These are phyloP conservation scores for Phylloporus sp. DNA, from an alignment of 768 basidiomycete species.

Conservation along the genomic window DNA sequence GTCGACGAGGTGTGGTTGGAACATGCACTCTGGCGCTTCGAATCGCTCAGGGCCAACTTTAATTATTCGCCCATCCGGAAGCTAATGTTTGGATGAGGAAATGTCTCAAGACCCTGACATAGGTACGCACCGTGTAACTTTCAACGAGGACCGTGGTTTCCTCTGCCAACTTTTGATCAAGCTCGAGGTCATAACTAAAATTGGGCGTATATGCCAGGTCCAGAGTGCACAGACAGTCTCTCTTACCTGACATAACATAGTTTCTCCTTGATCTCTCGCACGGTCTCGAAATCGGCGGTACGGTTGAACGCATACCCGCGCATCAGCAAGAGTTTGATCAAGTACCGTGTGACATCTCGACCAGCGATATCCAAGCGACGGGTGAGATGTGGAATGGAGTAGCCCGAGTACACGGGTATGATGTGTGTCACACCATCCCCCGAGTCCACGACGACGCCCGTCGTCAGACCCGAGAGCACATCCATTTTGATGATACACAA, in stretches of 20 bases:
- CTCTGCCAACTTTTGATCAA: constrained; percentile 88
- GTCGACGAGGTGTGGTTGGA: constrained; percentile 99
- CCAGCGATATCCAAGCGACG: constrained; percentile 96
- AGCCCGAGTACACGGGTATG: constrained; percentile 97
- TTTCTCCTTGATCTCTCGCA: constrained; percentile 98
- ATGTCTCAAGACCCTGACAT: not conserved
- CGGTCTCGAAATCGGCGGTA: constrained; percentile 99
- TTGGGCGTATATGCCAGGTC: not conserved
- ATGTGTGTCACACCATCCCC: constrained; percentile 99
- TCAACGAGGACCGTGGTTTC: constrained; percentile 97
- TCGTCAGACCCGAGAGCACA: constrained; percentile 66
- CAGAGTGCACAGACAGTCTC: not conserved
- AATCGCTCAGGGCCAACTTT: constrained; percentile 98
- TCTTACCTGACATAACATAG: constrained; percentile 92
- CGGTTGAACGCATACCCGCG: constrained; percentile 99
- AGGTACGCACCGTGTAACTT: constrained; percentile 78
- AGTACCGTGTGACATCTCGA: constrained; percentile 94
- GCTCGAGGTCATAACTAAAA: constrained; percentile 88
- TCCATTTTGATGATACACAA: not conserved
- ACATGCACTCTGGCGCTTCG: constrained; percentile 99
- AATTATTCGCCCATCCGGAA: constrained; percentile 93
- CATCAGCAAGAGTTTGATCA: constrained; percentile 99
- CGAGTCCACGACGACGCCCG: constrained; percentile 98
- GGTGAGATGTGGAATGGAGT: constrained; percentile 91
- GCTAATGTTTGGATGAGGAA: constrained; percentile 40